A percentile compares a stretch with the other conserved stretches of the same genome.
These are phyloP conservation scores for Urostyla sp. DNA, from an alignment of 73 alveolate genomes.

Conservation along the genomic window DNA sequence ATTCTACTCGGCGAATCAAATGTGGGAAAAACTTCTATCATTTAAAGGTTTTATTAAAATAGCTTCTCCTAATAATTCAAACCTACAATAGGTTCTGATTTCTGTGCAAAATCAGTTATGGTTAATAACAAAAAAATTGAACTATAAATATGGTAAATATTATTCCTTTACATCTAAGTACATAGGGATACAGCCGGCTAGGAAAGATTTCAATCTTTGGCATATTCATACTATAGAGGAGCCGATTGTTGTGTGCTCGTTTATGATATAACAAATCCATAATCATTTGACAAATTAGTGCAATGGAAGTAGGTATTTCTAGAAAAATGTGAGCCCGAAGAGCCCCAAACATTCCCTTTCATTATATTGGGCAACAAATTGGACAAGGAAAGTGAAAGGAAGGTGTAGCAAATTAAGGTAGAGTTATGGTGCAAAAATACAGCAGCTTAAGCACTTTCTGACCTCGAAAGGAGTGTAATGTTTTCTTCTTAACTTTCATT, in stretches of 20 bases:
- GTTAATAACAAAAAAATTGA: neutral
- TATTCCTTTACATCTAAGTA: conserved; percentile 15
- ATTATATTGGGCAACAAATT: conserved; percentile 96
- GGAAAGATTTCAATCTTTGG: conserved; percentile 88
- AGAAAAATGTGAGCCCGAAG: conserved; percentile 89
- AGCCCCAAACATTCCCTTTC: conserved; percentile 96
- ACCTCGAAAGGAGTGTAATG: too few relatives aligned
- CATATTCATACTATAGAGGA: conserved; percentile 98
- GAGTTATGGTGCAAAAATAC: conserved; percentile 89
- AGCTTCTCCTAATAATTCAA: too few relatives aligned
- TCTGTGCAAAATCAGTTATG: neutral
- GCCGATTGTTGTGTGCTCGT: conserved; percentile 98
- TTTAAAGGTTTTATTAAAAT: too few relatives aligned
- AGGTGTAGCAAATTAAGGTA: conserved; percentile 87
- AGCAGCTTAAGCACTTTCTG: conserved; percentile 10
- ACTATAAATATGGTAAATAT: conserved; percentile 69
- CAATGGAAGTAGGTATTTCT: conserved; percentile 96
- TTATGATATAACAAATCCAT: conserved; percentile 88
- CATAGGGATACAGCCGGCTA: conserved; percentile 83
- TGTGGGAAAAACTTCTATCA: too few relatives aligned
- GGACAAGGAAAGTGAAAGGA: conserved; percentile 71
- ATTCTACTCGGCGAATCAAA: too few relatives aligned
- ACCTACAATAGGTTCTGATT: conserved; percentile 37
- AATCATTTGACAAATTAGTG: conserved; percentile 92
- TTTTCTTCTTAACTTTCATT: too few relatives aligned